phyloP scores from a whole-genome alignment of 768 basidiomycete genomes.

The Trametes meyenii region DNA sequence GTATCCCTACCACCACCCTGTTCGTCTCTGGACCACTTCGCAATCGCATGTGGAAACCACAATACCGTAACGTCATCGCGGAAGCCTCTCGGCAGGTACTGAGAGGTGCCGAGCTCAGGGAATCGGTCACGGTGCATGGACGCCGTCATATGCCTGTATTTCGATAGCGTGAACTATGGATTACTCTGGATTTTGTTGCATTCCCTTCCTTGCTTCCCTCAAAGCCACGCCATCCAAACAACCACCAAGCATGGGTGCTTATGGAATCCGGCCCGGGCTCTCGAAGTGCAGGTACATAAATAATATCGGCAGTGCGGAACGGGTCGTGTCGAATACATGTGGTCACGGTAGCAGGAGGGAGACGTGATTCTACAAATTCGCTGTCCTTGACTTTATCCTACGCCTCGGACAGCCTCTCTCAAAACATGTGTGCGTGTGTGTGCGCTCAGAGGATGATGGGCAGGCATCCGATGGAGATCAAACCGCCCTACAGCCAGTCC shows the following conservation, averaged over 20 bases:
- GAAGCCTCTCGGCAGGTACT: slow-evolving; percentile 2
- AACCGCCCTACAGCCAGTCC: slow-evolving; percentile 12
- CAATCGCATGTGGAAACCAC: not conserved
- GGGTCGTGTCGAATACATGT: no score
- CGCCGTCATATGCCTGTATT: slow-evolving; percentile 14
- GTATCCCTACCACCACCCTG: slow-evolving; percentile 12
- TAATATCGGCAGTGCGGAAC: no score
- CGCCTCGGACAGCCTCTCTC: not conserved
- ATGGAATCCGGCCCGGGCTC: no score
- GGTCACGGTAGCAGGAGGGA: no score
- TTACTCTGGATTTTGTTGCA: not conserved
- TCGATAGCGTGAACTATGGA: slow-evolving; percentile 10
- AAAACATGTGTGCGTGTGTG: not conserved
- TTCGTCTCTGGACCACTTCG: not conserved
- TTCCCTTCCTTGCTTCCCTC: not conserved
- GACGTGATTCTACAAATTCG: not conserved
- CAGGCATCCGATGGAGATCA: slow-evolving; percentile 30
- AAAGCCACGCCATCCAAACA: not conserved
- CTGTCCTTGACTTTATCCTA: not conserved
- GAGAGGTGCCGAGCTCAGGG: not conserved
- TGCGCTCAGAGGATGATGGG: slow-evolving; percentile 22
- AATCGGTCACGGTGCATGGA: not conserved
- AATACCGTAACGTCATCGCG: not conserved
- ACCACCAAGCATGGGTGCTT: no score
- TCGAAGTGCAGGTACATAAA: no score